Base-by-base conservation (phyloP, 495 filamentous ascomycete genomes). In the Rusavskia elegans region DNA sequence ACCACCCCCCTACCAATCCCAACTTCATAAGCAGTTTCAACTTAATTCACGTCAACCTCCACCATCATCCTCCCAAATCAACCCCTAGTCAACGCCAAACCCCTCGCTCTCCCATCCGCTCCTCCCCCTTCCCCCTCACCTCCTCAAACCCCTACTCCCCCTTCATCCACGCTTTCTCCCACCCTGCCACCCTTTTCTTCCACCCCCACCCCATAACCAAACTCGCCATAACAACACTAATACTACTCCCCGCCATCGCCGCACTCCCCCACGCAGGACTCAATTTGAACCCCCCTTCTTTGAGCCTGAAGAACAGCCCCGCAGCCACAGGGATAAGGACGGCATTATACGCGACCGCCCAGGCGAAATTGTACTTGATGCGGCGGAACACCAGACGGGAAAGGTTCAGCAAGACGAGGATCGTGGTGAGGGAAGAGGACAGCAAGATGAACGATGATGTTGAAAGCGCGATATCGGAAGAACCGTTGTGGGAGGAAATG, bases 281-380 rank as follows among this genome's bases (percentile, higher is more conserved):
- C 32, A 94, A 61, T 41, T 81, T 64, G 45, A 54, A 63, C 9
- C 58, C 61, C 5, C 58, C 64, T 40, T 81, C 74, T 25, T 63
- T 61, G 21, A 78, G 74, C 6, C 66, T 64, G 45, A 65, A 94
- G 10, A 94, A 67, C 13, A 81, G 80, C 2, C 89, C 89, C 1
- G 87, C 89, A 2, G 89, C 87, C 40, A 95, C 70, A 3, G 89
- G 89, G n/a, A 95, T 64, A 4, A 85, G 79, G 44, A 82, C 61
- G 10, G 82, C 49, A 59, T 95, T 95, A 61, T 95, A 95, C 3
- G 93, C 66, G n/a, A 87, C 65, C 3, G 89, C 89, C 89, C 89
- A 95, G 27, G 64, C 76, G 63, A 95, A 95, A 59, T 95, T 95
- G 68, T 92, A 73, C 61, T 81, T 82, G 57, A 95, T 83, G 16